Evolutionary conservation across 2,329 filamentous ascomycete species (phyloP), one percentile per base, ranked within the genome.

Genomic region (Xylaria sp.): DNA sequence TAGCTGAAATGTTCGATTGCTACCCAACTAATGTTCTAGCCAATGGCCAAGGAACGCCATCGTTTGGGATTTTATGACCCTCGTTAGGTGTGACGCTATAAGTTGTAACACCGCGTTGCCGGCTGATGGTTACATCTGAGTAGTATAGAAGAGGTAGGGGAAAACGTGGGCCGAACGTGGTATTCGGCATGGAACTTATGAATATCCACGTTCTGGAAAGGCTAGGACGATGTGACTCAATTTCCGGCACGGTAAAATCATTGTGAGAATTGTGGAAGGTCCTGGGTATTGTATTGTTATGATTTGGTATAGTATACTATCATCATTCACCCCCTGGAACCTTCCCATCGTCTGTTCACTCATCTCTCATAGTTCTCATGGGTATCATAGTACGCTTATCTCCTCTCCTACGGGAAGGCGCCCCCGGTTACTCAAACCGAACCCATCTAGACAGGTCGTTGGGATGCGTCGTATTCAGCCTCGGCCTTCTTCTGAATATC

Each of bases 401-500:
- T 54, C 52, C 18, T 63, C 65, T 23, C 60, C 59, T 54, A 20
- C 23, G 34, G 54, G 46, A 28, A 31, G 13, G 46, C 5, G 34
- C 34, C 46, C 46, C n/a, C 39, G 20, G 20, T 28, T 37, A 34
- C 56, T 37, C 60, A 31, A 13, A 39, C 57, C 65, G 52, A 68
- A 28, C 37, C 25, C 18, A 55, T 48, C 37, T 70, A 66, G 15
- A 51, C 57, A 41, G 71, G 41, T 54, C 69, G 57, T 44, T 72
- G 67, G 50, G 75, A 66, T 50, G 73, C 73, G 41, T 72, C 61
- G 31, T 72, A 67, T 67, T 78, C 76, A 15, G 85, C 84, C 72
- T 88, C 86, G 0, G 84, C 87, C 84, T 92, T 84, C 88, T 93
- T 94, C 81, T 91, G 83, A 66, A 97, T 86, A 77, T 97, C 94